These are phyloP conservation scores for Fraxinus angustifolia DNA, from an alignment of 305 asterid genomes.

Conservation along the genomic window DNA sequence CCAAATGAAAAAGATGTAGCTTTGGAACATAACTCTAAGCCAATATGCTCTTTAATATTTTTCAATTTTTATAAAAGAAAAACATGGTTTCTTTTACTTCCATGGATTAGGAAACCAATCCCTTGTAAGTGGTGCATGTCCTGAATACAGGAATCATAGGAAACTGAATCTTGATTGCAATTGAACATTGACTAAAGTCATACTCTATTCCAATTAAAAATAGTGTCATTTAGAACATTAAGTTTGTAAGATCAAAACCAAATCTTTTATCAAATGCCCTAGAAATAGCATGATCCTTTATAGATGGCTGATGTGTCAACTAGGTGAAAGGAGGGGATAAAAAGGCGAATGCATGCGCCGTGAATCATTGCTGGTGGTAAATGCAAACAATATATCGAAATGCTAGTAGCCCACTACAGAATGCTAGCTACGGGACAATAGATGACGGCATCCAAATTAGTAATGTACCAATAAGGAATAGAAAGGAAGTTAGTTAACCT, in stretches of 20 bases:
- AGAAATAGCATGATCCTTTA: not conserved
- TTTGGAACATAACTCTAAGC: not conserved
- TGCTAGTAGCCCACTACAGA: not conserved
- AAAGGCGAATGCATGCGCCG: not conserved
- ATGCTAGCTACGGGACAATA: not conserved
- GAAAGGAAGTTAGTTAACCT: conserved; percentile 41
- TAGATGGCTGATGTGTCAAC: not conserved
- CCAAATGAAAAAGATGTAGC: not conserved
- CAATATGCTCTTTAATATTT: not conserved
- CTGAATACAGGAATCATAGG: not conserved
- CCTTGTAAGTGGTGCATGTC: not conserved
- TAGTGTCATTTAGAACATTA: not conserved
- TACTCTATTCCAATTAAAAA: not conserved
- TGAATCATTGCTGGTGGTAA: not conserved
- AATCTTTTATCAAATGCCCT: not conserved
- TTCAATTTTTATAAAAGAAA: not conserved
- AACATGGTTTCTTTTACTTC: not conserved
- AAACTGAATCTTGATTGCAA: not conserved
- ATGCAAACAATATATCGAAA: not conserved
- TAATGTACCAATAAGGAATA: not conserved
- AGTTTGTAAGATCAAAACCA: not conserved
- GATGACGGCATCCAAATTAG: conserved; percentile 1
- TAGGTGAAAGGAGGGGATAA: not conserved
- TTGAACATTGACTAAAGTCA: not conserved
- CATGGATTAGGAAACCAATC: not conserved